Conservation (phyloP, 129 eudicot genomes). For the Ambrosia trifida region DNA sequence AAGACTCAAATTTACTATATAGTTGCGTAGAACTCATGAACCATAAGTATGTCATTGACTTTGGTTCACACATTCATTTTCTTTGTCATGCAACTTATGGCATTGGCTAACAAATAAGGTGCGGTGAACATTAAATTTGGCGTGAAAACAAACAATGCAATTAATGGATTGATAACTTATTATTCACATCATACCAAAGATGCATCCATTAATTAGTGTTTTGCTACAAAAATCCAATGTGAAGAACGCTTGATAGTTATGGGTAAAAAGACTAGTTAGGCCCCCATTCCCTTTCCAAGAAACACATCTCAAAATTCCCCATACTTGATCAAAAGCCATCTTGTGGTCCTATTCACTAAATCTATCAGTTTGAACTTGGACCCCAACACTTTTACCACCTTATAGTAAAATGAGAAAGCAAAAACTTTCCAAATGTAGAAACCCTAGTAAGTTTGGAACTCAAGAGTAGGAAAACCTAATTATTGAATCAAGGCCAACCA, state of each 20-base stretch:
- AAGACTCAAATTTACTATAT: too few relatives aligned
- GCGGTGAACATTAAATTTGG: constrained; percentile 1
- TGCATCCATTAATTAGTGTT: constrained; percentile 26
- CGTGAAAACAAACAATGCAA: constrained; percentile 23
- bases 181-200: constrained; percentile 36
- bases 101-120: background rate
- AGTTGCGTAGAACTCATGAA: background rate
- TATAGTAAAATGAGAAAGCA: constrained; percentile 30
- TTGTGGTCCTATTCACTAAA: constrained; percentile 54
- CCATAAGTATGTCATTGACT: background rate
- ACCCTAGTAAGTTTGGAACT: constrained; percentile 42
- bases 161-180: constrained; percentile 28
- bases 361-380: constrained; percentile 37
- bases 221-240: constrained; percentile 27
- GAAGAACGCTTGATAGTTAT: constrained; percentile 33
- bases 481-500: constrained; percentile 23
- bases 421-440: constrained; percentile 35
- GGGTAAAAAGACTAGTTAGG: constrained; percentile 43
- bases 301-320: constrained; percentile 46
- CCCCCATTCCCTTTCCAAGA: constrained; percentile 36
- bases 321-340: constrained; percentile 45
- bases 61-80: background rate
- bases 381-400: constrained; percentile 40
- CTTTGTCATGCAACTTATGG: background rate
- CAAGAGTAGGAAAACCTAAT: constrained; percentile 38